A percentile compares a stretch with the other conserved stretches of the same genome.
Evolutionary conservation across 208 protist species (phyloP).

Genomic region (Leptomonas pyrrhocoris): DNA sequence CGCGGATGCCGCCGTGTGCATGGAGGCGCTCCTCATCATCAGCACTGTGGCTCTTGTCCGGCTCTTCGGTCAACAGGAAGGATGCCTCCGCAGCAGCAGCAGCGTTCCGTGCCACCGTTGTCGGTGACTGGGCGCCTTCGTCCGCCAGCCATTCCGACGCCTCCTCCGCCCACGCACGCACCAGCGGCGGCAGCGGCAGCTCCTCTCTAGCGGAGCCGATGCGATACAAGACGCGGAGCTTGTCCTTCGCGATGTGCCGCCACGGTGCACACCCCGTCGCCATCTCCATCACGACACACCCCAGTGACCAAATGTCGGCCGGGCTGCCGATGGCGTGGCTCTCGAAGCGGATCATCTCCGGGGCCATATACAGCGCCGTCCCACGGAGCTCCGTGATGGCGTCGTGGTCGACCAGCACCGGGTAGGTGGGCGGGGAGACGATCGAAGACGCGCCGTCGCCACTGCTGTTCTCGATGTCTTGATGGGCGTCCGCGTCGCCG

Average conservation of each 20-base stretch:
- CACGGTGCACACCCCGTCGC: slow-evolving; percentile 74
- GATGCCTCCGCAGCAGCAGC: background rate
- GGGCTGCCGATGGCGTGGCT: slow-evolving; percentile 53
- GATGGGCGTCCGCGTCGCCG: too few species aligned
- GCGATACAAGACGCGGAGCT: slow-evolving; percentile 58
- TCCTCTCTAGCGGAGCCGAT: slow-evolving; percentile 63
- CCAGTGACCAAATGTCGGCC: slow-evolving; percentile 86
- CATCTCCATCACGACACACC: slow-evolving; percentile 87
- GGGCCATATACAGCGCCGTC: slow-evolving; percentile 86
- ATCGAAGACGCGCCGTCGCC: background rate
- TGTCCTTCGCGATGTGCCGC: slow-evolving; percentile 62
- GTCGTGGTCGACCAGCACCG: slow-evolving; percentile 57
- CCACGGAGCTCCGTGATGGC: slow-evolving; percentile 82
- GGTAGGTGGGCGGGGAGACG: slow-evolving; percentile 25
- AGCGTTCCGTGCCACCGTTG: background rate
- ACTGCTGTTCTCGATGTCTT: background rate
- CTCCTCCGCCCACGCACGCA: slow-evolving; percentile 48
- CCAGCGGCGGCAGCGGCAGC: slow-evolving; percentile 67
- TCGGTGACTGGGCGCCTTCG: background rate
- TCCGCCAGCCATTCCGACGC: slow-evolving; percentile 38
- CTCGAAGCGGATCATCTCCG: slow-evolving; percentile 85
- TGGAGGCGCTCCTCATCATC: too few species aligned
- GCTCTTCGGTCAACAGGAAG: background rate
- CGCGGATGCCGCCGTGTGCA: background rate
- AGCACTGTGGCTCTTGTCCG: too few species aligned